Base-by-base conservation (phyloP, 2,329 filamentous ascomycete species). In the Samsoniella hepiali region DNA sequence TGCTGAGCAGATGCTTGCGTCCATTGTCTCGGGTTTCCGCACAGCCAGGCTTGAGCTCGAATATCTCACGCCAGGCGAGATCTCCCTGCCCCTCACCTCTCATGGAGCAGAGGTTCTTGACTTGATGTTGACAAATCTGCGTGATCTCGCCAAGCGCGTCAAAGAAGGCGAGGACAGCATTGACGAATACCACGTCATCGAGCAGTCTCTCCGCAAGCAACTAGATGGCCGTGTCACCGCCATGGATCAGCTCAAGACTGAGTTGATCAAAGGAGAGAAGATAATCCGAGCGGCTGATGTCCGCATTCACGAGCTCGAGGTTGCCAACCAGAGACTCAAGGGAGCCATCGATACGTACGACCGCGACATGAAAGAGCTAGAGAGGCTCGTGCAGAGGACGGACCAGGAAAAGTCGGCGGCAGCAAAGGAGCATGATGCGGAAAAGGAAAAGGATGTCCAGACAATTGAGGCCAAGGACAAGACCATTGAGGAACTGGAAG, bases 21-120 rank as follows among this genome's bases (percentile, higher is more conserved):
- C 80, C 0, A 77, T 88, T 13, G 71, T 77, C 0, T 66, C 75
- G 2, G 78, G 81, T 2, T 83, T 88, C 73, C 82, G 85, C 27
- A 72, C 81, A 2, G 85, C 85, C 1, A 80, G 86, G 1, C 74
- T 88, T 0, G 85, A 88, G 67, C 79, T 88, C 2, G 86, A 88
- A 71, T 87, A 87, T 68, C 77, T 88, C 27, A 83, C 80, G 0
- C 85, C 85, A 0, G 85, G 85, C 6, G 85, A 88, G 69, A 75
- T 82, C n/a, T 69, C 78, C 0, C 76, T 86, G 0, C 82, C 84
- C 0, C 74, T 86, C 0, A 79, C 78, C 0, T 79, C 80, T 0
- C 80, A 81, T 57, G 84, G 84, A 2, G 81, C 81, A 1, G 79
- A 83, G 58, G 78, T 88, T 0, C 77, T 88, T 0, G 82, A 85